Conservation (phyloP, 2,329 filamentous ascomycete species). For the Arthrobotrys sinensis region DNA sequence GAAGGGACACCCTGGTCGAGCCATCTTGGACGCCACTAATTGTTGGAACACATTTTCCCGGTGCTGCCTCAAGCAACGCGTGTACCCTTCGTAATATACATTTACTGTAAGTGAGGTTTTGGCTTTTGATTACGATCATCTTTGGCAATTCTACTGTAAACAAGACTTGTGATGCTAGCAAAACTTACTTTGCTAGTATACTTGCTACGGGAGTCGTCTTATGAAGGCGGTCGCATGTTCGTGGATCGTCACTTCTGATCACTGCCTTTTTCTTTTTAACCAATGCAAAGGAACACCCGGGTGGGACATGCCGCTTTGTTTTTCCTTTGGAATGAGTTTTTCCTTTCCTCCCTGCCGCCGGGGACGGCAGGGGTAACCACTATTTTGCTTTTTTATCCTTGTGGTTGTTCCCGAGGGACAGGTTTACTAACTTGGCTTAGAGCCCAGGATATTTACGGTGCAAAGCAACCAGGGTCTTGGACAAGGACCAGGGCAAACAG, state of each 20-base stretch:
- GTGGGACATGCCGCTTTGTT: slow-evolving; percentile 21
- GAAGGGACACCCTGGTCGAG: slow-evolving; percentile 27
- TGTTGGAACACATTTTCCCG: slow-evolving; percentile 33
- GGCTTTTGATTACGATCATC: background rate
- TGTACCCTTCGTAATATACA: slow-evolving; percentile 28
- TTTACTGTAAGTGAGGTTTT: slow-evolving; percentile 15
- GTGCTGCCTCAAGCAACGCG: slow-evolving; percentile 25
- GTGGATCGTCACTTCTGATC: slow-evolving; percentile 16
- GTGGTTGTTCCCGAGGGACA: slow-evolving; percentile 55
- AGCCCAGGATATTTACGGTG: slow-evolving; percentile 49
- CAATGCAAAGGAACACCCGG: slow-evolving; percentile 7
- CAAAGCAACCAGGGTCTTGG: slow-evolving; percentile 42
- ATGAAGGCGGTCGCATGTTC: background rate
- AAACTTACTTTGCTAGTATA: background rate
- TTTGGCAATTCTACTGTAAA: background rate
- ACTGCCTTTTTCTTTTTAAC: slow-evolving; percentile 5
- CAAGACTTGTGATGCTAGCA: background rate
- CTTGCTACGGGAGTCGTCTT: slow-evolving; percentile 3
- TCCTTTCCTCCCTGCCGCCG: slow-evolving; percentile 43
- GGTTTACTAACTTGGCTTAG: slow-evolving; percentile 59
- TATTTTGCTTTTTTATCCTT: slow-evolving; percentile 53
- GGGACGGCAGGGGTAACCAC: slow-evolving; percentile 29
- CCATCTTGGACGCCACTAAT: slow-evolving; percentile 15
- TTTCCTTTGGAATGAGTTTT: slow-evolving; percentile 46
- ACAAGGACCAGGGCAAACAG: slow-evolving; percentile 44